A percentile compares a stretch with the other conserved stretches of the same genome.
These are phyloP conservation scores for Coemansia umbellata DNA, from an alignment of 192 early-diverging fungal species.

Conservation along the genomic window DNA sequence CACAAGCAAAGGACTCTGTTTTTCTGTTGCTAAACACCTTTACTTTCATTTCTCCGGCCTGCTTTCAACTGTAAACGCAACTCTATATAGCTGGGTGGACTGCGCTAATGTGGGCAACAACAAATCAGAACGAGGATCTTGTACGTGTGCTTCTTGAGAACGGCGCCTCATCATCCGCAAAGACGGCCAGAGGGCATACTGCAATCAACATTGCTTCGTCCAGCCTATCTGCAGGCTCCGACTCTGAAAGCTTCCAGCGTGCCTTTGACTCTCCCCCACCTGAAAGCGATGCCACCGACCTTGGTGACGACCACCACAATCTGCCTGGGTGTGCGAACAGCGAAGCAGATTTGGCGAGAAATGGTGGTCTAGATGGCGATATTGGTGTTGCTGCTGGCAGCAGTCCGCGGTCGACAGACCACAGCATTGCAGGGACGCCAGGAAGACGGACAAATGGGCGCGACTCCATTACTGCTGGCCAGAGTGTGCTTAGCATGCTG, in stretches of 20 bases:
- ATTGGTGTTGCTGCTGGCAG: conserved; percentile 11
- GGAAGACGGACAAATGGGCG: conserved; percentile 13
- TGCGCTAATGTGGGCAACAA: conserved; percentile 86
- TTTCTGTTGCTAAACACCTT: no score
- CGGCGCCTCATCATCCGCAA: conserved; percentile 67
- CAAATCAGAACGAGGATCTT: conserved; percentile 71
- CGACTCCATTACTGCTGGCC: conserved; percentile 32
- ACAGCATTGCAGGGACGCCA: conserved; percentile 29
- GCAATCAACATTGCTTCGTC: conserved; percentile 68
- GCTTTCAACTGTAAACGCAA: no score
- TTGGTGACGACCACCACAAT: conserved; percentile 9
- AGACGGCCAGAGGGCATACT: conserved; percentile 68
- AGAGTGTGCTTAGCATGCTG: conserved; percentile 49
- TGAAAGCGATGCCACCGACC: conserved; percentile 5
- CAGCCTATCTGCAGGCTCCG: conserved; percentile 28
- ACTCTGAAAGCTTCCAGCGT: conserved; percentile 24
- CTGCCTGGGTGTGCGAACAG: not conserved
- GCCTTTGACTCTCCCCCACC: conserved; percentile 18
- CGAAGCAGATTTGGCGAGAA: conserved; percentile 12
- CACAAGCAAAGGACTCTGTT: no score
- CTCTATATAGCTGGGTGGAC: conserved; percentile 81
- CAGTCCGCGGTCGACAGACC: conserved; percentile 33
- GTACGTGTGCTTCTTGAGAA: conserved; percentile 71
- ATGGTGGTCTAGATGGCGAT: conserved; percentile 3
- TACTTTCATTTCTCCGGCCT: no score